Conservation (phyloP, 1,284 basidiomycete genomes). For the Microbotryomycetes sp. region DNA sequence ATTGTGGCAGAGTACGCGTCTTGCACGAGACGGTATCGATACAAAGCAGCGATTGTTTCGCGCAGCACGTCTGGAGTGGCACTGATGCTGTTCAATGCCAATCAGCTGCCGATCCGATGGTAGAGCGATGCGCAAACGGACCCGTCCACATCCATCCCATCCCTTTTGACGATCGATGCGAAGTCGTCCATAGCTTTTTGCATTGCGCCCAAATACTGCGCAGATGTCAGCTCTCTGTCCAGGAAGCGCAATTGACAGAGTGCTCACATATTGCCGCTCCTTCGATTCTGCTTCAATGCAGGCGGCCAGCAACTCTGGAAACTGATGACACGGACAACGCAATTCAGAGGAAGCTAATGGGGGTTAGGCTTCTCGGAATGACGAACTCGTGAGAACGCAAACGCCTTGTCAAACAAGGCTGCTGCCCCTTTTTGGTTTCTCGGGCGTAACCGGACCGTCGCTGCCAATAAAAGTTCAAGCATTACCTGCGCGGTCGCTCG, state of each 20-base stretch:
- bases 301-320: not conserved
- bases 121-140: not conserved
- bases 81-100: not conserved
- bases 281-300: not conserved
- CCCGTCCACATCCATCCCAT: not conserved
- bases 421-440: not conserved
- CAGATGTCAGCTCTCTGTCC: not conserved
- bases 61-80: not conserved
- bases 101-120: not conserved
- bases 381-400: not conserved
- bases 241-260: not conserved
- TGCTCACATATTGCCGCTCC: not conserved
- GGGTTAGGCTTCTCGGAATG: not conserved
- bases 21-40: not conserved
- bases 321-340: not conserved
- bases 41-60: not conserved
- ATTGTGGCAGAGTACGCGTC: not conserved
- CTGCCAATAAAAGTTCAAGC: no score
- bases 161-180: not conserved
- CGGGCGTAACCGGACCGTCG: no score
- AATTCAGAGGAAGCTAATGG: not conserved
- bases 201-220: not conserved
- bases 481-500: no score
- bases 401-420: not conserved
- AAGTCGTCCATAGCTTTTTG: not conserved